Evolutionary conservation across 345 rosid species (phyloP), one percentile per base, ranked within the genome.

Genomic region (Carallia pectinifolia): DNA sequence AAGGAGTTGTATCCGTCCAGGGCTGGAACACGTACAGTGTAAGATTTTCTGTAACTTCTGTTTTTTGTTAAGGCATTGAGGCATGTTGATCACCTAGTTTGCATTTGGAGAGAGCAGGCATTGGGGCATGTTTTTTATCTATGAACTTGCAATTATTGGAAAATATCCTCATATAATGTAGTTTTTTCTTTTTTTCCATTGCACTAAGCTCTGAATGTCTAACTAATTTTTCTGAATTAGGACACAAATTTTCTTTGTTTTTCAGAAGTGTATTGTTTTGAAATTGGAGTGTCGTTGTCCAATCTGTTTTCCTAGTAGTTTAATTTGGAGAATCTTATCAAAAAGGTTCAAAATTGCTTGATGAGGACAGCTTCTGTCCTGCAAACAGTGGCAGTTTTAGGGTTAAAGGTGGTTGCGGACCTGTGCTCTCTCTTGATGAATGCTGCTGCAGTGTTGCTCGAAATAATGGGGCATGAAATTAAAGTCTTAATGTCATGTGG

Each of bases 21-120:
- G 91, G 97, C 60, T 96, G 99, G 99, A 96, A 87, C 69, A 69
- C 93, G 40, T 91, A 89, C 84, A 86, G 83, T 66, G 98, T 89
- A 85, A 85, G 91, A 64, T 77, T 66, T 59, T 39, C 48, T 34
- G 64, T 44, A 30, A n/a, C 65, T 47, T 56, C 52, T 52, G 30
- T 70, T 62, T 58, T 23, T 23, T 23, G 23, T 29, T 33, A 40
- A 61, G 53, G 58, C 64, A 29, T 8, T 39, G 58, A 55, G 13
- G 44, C 23, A 37, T 19, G 40, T 50, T 58, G n/a, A 61, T 58
- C 67, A 60, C 59, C 13, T 34, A n/a, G 1, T 55, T 58, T 72
- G n/a, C 13, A 13, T 47, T 19, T 60, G 40, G 33, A 18, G 19
- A 18, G 17, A 59, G 58, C 44, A 47, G 36, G 64, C 36, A 23